Evolutionary conservation across 1,139 yeast species (phyloP).

Genomic region (Tardiomyces blankii): DNA sequence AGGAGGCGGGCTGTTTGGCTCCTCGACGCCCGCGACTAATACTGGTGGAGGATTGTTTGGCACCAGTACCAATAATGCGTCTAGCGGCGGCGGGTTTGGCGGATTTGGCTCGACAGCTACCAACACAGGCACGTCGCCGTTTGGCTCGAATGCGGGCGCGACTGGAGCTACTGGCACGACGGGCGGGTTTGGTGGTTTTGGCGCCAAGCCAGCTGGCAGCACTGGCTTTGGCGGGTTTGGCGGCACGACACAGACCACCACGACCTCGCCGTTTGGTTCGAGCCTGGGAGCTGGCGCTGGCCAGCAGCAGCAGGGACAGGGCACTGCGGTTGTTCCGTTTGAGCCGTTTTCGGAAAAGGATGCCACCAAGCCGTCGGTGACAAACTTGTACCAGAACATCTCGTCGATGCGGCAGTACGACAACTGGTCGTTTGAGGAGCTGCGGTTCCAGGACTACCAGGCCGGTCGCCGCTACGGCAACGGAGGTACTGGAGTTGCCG

Average conservation of each 20-base stretch:
- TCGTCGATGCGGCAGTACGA: conserved; percentile 85
- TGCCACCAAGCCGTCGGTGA: conserved; percentile 31
- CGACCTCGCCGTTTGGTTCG: conserved; percentile 18
- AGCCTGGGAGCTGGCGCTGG: conserved; percentile 10
- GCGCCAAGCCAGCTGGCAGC: conserved; percentile 13
- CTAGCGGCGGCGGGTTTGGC: conserved; percentile 23
- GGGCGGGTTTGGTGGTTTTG: conserved; percentile 6
- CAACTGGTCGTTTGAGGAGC: conserved; percentile 74
- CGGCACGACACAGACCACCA: conserved; percentile 13
- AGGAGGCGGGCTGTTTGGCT: conserved; percentile 14
- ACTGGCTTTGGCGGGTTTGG: conserved; percentile 10
- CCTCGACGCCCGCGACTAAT: neutral
- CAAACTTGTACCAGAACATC: conserved; percentile 58
- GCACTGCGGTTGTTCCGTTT: conserved; percentile 45
- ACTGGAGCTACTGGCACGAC: neutral
- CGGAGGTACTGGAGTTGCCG: conserved; percentile 14
- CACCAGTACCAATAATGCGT: conserved; percentile 21
- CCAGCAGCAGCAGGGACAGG: conserved; percentile 35
- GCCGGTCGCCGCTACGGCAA: conserved; percentile 58
- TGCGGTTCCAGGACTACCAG: conserved; percentile 80
- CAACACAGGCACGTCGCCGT: conserved; percentile 49
- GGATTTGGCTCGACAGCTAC: conserved; percentile 9
- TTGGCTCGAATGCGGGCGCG: conserved; percentile 32
- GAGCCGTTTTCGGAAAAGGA: conserved; percentile 78
- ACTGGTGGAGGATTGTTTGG: conserved; percentile 32